Base-by-base conservation (phyloP, 208 protist species). In the Leishmania lainsoni region DNA sequence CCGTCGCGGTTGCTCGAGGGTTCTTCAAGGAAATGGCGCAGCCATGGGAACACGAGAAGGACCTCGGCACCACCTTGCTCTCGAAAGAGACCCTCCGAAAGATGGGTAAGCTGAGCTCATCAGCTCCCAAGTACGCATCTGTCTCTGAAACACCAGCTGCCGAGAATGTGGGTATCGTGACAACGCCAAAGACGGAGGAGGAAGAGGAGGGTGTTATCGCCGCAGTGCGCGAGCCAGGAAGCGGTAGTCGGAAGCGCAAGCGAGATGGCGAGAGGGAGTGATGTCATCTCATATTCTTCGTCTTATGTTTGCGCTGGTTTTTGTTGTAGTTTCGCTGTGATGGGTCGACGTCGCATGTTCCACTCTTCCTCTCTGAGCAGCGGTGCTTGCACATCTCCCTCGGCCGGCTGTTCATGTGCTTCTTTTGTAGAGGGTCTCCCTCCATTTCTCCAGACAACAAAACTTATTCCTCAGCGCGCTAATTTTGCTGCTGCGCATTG, bases 11-110 rank as follows among this genome's bases (percentile, higher is more conserved):
- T 49, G 91, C 96, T 49, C 90, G 94, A 54, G 76, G 85, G 16
- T 99, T 99, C 85, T 93, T 99, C 66, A 97, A 94, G 75, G 94
- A 98, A 75, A 99, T 99, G 98, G 98, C 97, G 49, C 98, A 99
- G 87, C 95, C 95, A 32, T 98, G 95, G 93, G 95, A 95, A 75
- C 86, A 96, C 76, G 85, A 94, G 75, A 90, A 90, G 65, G 95
- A 98, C 75, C 90, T 98, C 32, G 95, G 95, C 22, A 98, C 91
- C 4, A 97, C 95, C 26, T 86, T 98, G 39, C 91, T 94, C 70
- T 95, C 91, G 17, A 85, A 85, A 51, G 70, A 81, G 35, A 82
- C 83, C 35, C 84, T 94, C n/a, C 77, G 81, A 39, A 79, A 75
- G 9, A 89, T 91, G 80, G 89, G 89, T 29, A 83, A 81, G 14